Evolutionary conservation across 139 green algal genomes (phyloP), one percentile per base, ranked within the genome.

Genomic region (Micractinium conductrix): DNA sequence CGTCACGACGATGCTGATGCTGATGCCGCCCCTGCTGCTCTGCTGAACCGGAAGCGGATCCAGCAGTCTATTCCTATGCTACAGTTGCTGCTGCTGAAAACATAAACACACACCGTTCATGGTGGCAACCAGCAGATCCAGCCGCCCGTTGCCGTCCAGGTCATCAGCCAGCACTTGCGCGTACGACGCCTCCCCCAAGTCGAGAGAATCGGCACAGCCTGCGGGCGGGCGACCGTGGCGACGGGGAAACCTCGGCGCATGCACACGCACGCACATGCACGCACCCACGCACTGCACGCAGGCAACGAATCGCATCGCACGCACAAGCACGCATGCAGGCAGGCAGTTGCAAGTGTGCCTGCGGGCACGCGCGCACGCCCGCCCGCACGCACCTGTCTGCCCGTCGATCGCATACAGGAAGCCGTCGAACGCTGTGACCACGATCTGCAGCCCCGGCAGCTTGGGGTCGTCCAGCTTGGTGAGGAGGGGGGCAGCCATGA

Each of bases 111-210:
- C 38, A 74, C 68, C 68, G 74, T 96, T 98, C 95, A 98, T 98
- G 73, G 97, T 98, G 43, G 95, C 85, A 60, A 97, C 91, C 40
- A 99, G 50, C 68, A 99, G 90, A 78, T 99, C 96, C 78, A 98
- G 88, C 48, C 65, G 72, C 6, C 93, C 79, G 82, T 97, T 89
- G 45, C 90, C 88, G 73, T 96, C 91, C 62, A 99, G 55, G 90
- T 99, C 96, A 69, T 99, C 97, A 1, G 92, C 95, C 69, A 99
- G 93, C 53, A 98, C 95, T 84, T 96, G 95, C 38, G 87, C 87
- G 86, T 98, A 98, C 2, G 87, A 91, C 1, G 90, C 92, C 89
- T 99, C 97, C 8, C 96, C 97, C 22, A 99, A 87, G 84, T 99
- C 97, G 4, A 98, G 84, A 0, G 90, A 87, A 78, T 99, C 95